These are phyloP conservation scores for Apophysomyces ossiformis DNA, from an alignment of 371 early-diverging fungal species.

Conservation along the genomic window DNA sequence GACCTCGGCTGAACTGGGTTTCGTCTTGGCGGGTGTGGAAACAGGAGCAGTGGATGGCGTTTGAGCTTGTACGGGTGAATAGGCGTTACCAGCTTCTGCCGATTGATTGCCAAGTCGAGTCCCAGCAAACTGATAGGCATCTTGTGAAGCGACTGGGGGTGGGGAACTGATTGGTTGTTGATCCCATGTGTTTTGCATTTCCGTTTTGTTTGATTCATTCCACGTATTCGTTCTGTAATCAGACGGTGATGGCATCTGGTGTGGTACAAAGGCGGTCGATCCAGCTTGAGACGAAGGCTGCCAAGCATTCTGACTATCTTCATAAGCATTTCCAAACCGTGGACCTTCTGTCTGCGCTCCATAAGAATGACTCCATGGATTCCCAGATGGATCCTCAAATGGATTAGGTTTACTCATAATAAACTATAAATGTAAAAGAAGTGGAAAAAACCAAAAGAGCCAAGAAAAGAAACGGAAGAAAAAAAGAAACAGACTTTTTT, in stretches of 20 bases:
- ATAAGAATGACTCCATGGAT: constrained; percentile 4
- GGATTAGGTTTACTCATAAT: constrained; percentile 18
- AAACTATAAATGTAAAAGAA: not conserved
- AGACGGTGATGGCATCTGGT: constrained; percentile 46
- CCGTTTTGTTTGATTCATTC: constrained; percentile 29
- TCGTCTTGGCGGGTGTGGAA: constrained; percentile 22
- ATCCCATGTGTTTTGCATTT: constrained; percentile 8
- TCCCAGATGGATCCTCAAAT: constrained; percentile 24
- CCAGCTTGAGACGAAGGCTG: not conserved
- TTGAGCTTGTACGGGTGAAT: constrained; percentile 20
- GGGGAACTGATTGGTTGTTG: constrained; percentile 12
- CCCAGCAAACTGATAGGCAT: constrained; percentile 35
- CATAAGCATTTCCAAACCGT: constrained; percentile 30
- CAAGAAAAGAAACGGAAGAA: constrained; percentile 2
- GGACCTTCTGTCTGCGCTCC: constrained; percentile 9
- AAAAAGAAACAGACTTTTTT: constrained; percentile 1
- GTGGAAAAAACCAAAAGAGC: constrained; percentile 12
- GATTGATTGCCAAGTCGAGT: constrained; percentile 25
- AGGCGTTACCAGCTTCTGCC: constrained; percentile 19
- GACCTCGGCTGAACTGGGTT: constrained; percentile 23
- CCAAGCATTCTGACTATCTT: constrained; percentile 24
- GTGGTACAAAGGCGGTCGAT: constrained; percentile 8
- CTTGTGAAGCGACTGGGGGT: constrained; percentile 10
- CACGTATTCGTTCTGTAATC: constrained; percentile 30
- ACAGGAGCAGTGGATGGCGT: constrained; percentile 2